Base-by-base conservation (phyloP, 2,329 filamentous ascomycete species). In the Teratosphaeria gauchensis region DNA sequence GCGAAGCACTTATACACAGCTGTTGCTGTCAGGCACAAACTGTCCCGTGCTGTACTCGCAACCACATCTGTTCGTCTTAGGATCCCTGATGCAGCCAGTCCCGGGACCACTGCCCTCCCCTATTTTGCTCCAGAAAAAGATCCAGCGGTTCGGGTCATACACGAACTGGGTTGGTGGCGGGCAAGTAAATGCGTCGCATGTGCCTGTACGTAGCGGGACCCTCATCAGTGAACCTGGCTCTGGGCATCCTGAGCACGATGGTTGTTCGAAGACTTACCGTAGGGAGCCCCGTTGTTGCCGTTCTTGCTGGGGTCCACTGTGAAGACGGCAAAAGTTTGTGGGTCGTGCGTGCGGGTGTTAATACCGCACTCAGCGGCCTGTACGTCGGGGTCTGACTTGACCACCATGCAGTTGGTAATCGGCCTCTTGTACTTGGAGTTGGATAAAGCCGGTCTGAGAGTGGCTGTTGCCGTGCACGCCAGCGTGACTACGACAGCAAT, bases 251-350 rank as follows among this genome's bases (percentile, higher is more conserved):
- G 42, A 1, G 28, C 12, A 7, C 4, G 30, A n/a, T 6, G 2
- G 2, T 19, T 3, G 2, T 3, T 35, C 7, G 24, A 35, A 35
- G 6, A 35, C 8, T 28, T 30, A 42, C 60, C 56, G 19, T 58
- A 58, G 5, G 56, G 56, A n/a, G 59, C 59, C 28, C 78, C 78
- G 59, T 78, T 57, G 60, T 64, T 64, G 24, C 59, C 62, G 62
- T 79, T 75, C 64, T 78, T 78, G 58, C 77, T 65, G 66, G 78
- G 77, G 66, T 80, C 75, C 6, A 71, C 73, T n/a, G 66, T 70
- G 65, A 75, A 76, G 55, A 75, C 65, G 53, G 73, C 74, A 51
- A 75, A 76, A 14, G 73, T 76, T 59, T 76, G 71, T 0, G 60
- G 69, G 42, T 64, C 62, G 12, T 65, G 66, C 51, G 68, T 70